Evolutionary conservation across 2,329 filamentous ascomycete genomes (phyloP).

Genomic region (Aureobasidium sp.): DNA sequence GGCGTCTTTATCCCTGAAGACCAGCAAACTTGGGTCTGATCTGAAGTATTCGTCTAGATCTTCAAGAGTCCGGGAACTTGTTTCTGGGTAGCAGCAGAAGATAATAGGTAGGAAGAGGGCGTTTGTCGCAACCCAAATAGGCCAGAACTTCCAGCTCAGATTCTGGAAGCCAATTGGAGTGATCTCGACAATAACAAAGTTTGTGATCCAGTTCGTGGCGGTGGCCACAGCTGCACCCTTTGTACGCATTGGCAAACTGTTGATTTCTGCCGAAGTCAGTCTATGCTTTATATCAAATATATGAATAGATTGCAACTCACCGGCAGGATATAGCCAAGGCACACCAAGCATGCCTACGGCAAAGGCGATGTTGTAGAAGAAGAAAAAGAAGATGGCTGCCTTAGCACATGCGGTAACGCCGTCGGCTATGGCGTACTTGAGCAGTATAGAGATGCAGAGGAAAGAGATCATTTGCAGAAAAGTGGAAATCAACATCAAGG

Average conservation of each 20-base stretch:
- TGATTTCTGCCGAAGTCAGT: constrained; percentile 44
- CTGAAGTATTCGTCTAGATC: constrained; percentile 26
- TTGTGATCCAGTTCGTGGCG: constrained; percentile 46
- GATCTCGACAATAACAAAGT: constrained; percentile 32
- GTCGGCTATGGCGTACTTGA: constrained; percentile 34
- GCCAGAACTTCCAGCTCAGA: constrained; percentile 24
- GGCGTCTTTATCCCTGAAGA: constrained; percentile 40
- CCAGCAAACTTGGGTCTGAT: constrained; percentile 31
- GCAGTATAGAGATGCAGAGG: constrained; percentile 44
- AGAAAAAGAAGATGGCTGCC: constrained; percentile 45
- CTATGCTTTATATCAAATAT: background rate
- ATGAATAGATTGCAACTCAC: background rate
- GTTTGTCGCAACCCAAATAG: constrained; percentile 24
- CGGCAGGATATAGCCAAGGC: constrained; percentile 18
- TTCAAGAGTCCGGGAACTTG: constrained; percentile 24
- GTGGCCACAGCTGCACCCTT: constrained; percentile 44
- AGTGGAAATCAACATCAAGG: constrained; percentile 53
- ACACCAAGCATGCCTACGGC: constrained; percentile 43
- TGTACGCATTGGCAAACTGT: constrained; percentile 42
- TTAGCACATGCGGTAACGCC: constrained; percentile 26
- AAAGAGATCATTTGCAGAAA: constrained; percentile 48
- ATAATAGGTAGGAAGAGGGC: constrained; percentile 40
- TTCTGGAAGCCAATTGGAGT: constrained; percentile 38
- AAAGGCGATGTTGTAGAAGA: constrained; percentile 50
- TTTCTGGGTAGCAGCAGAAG: constrained; percentile 30